Evolutionary conservation across 2,329 filamentous ascomycete genomes (phyloP).

Genomic region (Aspergillus transmontanensis): DNA sequence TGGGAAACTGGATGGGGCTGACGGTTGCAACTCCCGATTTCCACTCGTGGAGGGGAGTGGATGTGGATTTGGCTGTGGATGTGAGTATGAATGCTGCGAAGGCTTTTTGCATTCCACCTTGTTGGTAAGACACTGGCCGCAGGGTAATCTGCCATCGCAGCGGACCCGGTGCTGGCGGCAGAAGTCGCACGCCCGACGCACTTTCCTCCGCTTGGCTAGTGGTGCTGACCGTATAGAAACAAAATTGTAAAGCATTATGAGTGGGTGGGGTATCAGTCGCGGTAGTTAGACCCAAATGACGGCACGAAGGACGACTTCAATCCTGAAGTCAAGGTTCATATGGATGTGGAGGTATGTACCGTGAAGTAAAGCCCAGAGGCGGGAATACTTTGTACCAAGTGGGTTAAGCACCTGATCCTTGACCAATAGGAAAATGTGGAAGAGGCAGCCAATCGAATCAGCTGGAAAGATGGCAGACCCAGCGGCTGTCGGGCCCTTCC

Average conservation of each 20-base stretch:
- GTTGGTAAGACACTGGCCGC: constrained; percentile 22
- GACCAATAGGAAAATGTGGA: background rate
- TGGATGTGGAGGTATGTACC: background rate
- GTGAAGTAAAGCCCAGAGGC: background rate
- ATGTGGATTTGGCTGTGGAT: background rate
- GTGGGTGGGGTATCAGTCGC: background rate
- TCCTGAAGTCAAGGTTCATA: background rate
- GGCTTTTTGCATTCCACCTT: constrained; percentile 11
- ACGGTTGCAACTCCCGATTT: background rate
- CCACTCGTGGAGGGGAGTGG: background rate
- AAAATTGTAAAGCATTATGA: background rate
- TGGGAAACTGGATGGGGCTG: background rate
- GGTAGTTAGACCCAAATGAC: background rate
- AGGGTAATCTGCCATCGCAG: constrained; percentile 23
- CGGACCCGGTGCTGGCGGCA: constrained; percentile 26
- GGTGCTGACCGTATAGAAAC: background rate
- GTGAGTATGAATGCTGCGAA: background rate
- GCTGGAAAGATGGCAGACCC: background rate
- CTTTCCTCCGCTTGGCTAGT: constrained; percentile 15
- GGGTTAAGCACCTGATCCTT: background rate
- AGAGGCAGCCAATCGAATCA: background rate
- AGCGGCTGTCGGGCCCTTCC: no score
- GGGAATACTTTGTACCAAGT: no score
- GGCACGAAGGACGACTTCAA: background rate
- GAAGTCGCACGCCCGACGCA: constrained; percentile 23